Conservation (phyloP, 495 filamentous ascomycete species). For the Podospora conica region DNA sequence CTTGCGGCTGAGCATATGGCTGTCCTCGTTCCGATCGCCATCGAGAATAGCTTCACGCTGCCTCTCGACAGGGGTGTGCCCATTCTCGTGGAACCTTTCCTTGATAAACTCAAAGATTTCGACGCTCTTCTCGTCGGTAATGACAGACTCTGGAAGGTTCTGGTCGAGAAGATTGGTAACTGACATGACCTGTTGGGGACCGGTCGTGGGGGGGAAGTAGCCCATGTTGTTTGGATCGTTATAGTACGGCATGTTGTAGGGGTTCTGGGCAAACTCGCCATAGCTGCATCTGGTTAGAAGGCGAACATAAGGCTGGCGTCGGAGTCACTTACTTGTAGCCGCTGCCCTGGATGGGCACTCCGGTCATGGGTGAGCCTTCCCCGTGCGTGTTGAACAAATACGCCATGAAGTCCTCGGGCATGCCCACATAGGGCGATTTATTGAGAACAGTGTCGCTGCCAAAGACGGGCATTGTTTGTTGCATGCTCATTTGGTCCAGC, state of each 20-base stretch:
- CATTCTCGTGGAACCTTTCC: slow-evolving; percentile 72
- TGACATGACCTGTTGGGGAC: slow-evolving; percentile 76
- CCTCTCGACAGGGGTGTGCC: slow-evolving; percentile 64
- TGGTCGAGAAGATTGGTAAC: slow-evolving; percentile 86
- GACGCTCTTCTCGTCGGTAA: slow-evolving; percentile 83
- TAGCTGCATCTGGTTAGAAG: slow-evolving; percentile 38
- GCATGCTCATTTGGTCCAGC: slow-evolving; percentile 60
- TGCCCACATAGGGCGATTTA: slow-evolving; percentile 75
- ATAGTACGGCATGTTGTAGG: slow-evolving; percentile 45
- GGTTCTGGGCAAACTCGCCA: slow-evolving; percentile 40
- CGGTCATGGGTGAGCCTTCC: slow-evolving; percentile 38
- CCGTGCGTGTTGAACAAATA: slow-evolving; percentile 75
- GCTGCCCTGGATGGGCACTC: slow-evolving; percentile 38
- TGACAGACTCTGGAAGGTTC: slow-evolving; percentile 65
- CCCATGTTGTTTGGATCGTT: slow-evolving; percentile 43
- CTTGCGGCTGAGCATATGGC: slow-evolving; percentile 75
- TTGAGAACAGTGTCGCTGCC: slow-evolving; percentile 68
- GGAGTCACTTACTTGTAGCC: slow-evolving; percentile 40
- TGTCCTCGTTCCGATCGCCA: slow-evolving; percentile 63
- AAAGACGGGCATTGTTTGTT: slow-evolving; percentile 75
- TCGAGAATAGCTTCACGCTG: slow-evolving; percentile 74
- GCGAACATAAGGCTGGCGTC: background rate
- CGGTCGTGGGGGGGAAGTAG: slow-evolving; percentile 45
- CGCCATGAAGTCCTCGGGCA: slow-evolving; percentile 87
- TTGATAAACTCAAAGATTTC: slow-evolving; percentile 83